Evolutionary conservation across 352 stramenopile species (phyloP), one percentile per base, ranked within the genome.

Genomic region (Globisporangium parvum): DNA sequence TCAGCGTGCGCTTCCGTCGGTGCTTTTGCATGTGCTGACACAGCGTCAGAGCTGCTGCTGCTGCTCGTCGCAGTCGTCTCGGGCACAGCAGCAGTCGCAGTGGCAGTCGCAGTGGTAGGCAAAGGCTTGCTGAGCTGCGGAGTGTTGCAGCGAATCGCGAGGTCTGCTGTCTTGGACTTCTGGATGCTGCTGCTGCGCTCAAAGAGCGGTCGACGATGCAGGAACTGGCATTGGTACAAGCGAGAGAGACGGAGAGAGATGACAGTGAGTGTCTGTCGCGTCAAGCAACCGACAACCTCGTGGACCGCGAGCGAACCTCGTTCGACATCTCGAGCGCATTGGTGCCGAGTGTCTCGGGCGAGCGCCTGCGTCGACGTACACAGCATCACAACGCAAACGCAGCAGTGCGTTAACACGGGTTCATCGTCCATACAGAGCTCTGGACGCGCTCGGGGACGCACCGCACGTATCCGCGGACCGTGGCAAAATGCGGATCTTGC

Each of bases 391-490:
- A 20, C 46, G 18, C 5, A 21, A 41, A 31, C 26, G n/a, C 41
- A 47, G 20, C 18, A 8, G n/a, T 47, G 9, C 41, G 20, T n/a
- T n/a, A n/a, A n/a, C n/a, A n/a, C n/a, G n/a, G n/a, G n/a, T n/a
- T n/a, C n/a, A 3, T 33, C 3, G 39, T 44, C 5, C 17, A n/a
- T 4, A 11, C 12, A 44, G 8, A n/a, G 39, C 17, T 11, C 39
- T 15, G 3, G 39, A 44, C 4, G 11, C 12, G 17, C 17, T 15
- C 39, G 17, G 3, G 55, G 6, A 47, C 53, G 60, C 57, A 88
- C 77, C 75, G 77, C 37, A 85, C 75, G 54, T 81, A 80, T 26
- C 75, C 77, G 46, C 71, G 59, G 9, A 81, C 52, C 17, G 65
- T 65, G 4, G 47, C 53, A 55, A 72, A 66, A 37, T 59, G 53